Evolutionary conservation across 139 green algal genomes (phyloP), one percentile per base, ranked within the genome.

Genomic region (Spirogloea muscicola): DNA sequence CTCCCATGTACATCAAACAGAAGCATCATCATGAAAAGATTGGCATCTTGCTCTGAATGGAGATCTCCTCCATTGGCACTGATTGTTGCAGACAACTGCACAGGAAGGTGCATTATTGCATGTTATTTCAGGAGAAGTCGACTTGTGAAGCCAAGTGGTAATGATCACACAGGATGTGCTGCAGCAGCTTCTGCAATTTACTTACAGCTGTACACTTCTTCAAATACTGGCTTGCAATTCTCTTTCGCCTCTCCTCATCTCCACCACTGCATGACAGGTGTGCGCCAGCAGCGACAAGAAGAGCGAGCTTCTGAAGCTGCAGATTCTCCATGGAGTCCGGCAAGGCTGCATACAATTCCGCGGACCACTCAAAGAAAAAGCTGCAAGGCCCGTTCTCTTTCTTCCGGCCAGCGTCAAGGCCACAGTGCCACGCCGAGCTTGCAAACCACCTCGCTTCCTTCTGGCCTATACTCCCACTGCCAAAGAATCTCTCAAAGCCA

Each of bases 381-480:
- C 43, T 25, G 4, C 48, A 62, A 37, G 38, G 21, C n/a, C 31
- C 33, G 43, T 44, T 65, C 18, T 65, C 41, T 1, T 74, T 27
- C 25, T 62, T 18, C 52, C 64, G 63, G n/a, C 65, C 65, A 74
- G 65, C 65, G 21, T 74, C 65, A 67, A 74, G 27, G 48, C 65
- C 65, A 74, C 64, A 25, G 3, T 74, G 63, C 65, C 65, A 74
- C 5, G 65, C 41, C 18, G 65, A 74, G n/a, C 40, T 44, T 49
- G 65, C 65, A 67, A 74, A 74, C 65, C 65, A 74, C 7, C 13
- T 67, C 36, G 65, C 65, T 25, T 74, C 65, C n/a, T 63, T 74
- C 1, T 31, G 37, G 39, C 65, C 65, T 21, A 29, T 40, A 37
- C 34, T 37, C 31, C 40, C 40, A 43, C 40, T 44, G 16, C 65